phyloP scores from a whole-genome alignment of 495 filamentous ascomycete species.

The Gamarada debralockiae region DNA sequence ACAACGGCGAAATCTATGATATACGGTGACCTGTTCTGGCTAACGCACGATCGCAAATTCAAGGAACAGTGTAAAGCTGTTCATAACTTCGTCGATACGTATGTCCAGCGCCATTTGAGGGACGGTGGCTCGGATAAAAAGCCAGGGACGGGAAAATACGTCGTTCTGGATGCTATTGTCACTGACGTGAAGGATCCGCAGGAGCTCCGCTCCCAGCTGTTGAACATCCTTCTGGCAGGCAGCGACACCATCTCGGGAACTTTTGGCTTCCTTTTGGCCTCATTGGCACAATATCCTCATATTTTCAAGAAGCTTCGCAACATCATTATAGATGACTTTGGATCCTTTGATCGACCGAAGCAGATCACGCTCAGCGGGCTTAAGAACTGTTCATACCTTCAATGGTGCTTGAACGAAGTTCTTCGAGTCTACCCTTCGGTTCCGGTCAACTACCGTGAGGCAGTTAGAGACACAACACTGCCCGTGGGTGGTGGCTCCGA shows the following conservation, averaged over 20 bases:
- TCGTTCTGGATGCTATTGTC: constrained; percentile 48
- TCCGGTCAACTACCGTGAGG: constrained; percentile 41
- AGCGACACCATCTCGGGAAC: constrained; percentile 56
- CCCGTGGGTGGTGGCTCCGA: constrained; percentile 50
- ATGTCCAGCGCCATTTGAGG: constrained; percentile 21
- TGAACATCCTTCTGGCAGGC: constrained; percentile 48
- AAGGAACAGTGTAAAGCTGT: constrained; percentile 16
- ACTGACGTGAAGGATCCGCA: constrained; percentile 29
- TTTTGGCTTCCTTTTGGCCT: constrained; percentile 39
- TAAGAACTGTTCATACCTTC: constrained; percentile 21
- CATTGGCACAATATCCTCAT: constrained; percentile 40
- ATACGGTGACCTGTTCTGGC: constrained; percentile 16
- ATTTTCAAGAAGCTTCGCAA: constrained; percentile 42
- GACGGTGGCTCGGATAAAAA: constrained; percentile 16
- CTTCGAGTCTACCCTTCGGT: constrained; percentile 42
- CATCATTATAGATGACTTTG: constrained; percentile 28
- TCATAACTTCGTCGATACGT: constrained; percentile 20
- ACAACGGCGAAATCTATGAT: constrained; percentile 17
- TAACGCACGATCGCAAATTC: constrained; percentile 16
- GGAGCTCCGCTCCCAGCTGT: constrained; percentile 40
- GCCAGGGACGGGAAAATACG: constrained; percentile 30
- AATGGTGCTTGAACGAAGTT: constrained; percentile 17
- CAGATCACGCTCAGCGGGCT: constrained; percentile 28
- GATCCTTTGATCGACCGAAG: constrained; percentile 19
- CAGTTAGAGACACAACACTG: constrained; percentile 39